A percentile compares a stretch with the other conserved stretches of the same genome.
phyloP scores from a whole-genome alignment of 192 early-diverging fungal genomes.

The Coemansia sp. region DNA sequence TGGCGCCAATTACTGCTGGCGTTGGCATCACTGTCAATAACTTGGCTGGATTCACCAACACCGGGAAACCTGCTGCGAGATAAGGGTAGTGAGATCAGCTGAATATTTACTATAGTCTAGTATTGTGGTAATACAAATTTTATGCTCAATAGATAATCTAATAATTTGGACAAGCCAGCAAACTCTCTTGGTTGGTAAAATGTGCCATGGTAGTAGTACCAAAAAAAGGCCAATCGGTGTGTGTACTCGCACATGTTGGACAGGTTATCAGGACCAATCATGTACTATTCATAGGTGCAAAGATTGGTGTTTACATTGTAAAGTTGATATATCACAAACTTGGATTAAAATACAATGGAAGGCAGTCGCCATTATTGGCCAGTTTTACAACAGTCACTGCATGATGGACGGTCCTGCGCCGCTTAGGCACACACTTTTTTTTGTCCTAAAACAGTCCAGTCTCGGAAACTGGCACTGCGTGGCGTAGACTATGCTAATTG shows the following conservation, averaged over 20 bases:
- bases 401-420: neutral
- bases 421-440: neutral
- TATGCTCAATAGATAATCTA: neutral
- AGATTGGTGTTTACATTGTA: neutral
- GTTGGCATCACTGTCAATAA: slow-evolving; percentile 13
- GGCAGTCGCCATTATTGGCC: neutral
- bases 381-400: neutral
- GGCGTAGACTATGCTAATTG: neutral
- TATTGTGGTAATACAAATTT: neutral
- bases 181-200: too few species aligned
- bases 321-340: neutral
- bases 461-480: neutral
- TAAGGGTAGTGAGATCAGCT: neutral
- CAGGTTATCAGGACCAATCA: neutral
- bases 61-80: too few species aligned
- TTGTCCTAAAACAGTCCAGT: neutral
- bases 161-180: neutral
- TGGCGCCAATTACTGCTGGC: slow-evolving; percentile 23
- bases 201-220: too few species aligned
- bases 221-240: too few species aligned
- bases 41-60: slow-evolving; percentile 1
- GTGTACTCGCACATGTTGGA: neutral
- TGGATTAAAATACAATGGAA: neutral
- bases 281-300: neutral
- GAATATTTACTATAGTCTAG: neutral